A percentile compares a stretch with the other conserved stretches of the same genome.
phyloP scores from a whole-genome alignment of 2,329 filamentous ascomycete species.

The Paecilomyces variotii region DNA sequence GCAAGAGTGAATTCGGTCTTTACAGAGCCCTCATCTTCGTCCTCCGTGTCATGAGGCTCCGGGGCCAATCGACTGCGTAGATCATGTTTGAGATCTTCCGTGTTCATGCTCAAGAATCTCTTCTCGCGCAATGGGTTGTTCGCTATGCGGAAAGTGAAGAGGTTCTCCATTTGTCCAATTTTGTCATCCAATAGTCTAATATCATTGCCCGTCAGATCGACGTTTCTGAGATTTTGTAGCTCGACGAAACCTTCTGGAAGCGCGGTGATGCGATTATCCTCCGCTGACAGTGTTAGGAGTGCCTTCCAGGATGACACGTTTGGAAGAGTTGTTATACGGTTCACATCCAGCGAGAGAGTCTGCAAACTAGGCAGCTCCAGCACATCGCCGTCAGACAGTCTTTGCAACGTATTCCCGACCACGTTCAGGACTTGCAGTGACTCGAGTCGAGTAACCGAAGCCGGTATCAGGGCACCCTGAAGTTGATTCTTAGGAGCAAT shows the following conservation, averaged over 20 bases:
- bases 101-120: conserved; percentile 72
- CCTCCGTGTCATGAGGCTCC: conserved; percentile 27
- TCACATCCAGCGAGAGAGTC: conserved; percentile 69
- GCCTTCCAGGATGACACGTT: conserved; percentile 65
- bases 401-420: conserved; percentile 63
- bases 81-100: conserved; percentile 71
- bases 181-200: conserved; percentile 67
- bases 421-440: conserved; percentile 69
- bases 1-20: conserved; percentile 34
- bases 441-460: conserved; percentile 49
- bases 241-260: conserved; percentile 69
- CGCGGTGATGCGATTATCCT: conserved; percentile 69
- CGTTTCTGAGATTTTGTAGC: conserved; percentile 61
- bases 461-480: conserved; percentile 61
- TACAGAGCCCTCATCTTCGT: conserved; percentile 31
- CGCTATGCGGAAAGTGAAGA: conserved; percentile 67
- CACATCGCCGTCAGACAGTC: conserved; percentile 39
- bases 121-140: conserved; percentile 89
- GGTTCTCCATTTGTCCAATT: conserved; percentile 68
- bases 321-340: conserved; percentile 66
- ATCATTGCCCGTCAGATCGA: conserved; percentile 80
- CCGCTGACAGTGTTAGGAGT: conserved; percentile 64
- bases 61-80: conserved; percentile 57
- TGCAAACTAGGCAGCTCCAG: conserved; percentile 65
- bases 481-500: conserved; percentile 71